These are phyloP conservation scores for Venturia carpophila DNA, from an alignment of 2,329 filamentous ascomycete genomes.

Conservation along the genomic window DNA sequence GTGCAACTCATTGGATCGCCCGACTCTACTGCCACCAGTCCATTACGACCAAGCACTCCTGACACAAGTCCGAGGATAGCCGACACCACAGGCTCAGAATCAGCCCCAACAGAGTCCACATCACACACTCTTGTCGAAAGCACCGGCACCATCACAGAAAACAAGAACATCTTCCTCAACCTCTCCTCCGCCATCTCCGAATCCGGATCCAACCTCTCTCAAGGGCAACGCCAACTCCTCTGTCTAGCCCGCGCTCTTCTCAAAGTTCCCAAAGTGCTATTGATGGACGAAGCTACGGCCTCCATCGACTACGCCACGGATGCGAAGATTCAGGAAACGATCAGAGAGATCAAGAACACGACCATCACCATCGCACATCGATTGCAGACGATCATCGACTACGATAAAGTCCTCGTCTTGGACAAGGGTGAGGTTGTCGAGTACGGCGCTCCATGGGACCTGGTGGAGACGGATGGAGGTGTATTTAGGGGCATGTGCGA, in stretches of 20 bases:
- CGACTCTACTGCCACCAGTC: conserved; percentile 38
- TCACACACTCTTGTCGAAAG: conserved; percentile 9
- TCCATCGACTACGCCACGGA: conserved; percentile 97
- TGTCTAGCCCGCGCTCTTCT: conserved; percentile 90
- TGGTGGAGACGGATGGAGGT: conserved; percentile 56
- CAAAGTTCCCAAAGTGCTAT: conserved; percentile 83
- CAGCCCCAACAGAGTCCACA: conserved; percentile 12
- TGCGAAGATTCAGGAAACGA: conserved; percentile 90
- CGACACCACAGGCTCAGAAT: conserved; percentile 2
- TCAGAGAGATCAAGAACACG: conserved; percentile 83
- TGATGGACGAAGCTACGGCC: conserved; percentile 98
- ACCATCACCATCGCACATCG: conserved; percentile 96
- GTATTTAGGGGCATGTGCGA: conserved; percentile 61
- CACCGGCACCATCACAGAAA: conserved; percentile 41
- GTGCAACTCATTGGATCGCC: conserved; percentile 72
- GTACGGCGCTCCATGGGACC: conserved; percentile 79
- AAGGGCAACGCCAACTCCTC: conserved; percentile 89
- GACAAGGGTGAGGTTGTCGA: conserved; percentile 84
- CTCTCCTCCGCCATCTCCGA: conserved; percentile 77
- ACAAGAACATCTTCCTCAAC: conserved; percentile 93
- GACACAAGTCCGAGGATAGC: neutral
- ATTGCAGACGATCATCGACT: conserved; percentile 93
- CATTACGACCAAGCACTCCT: conserved; percentile 27
- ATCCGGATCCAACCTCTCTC: conserved; percentile 88
- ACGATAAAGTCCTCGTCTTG: conserved; percentile 92